phyloP scores from a whole-genome alignment of 345 rosid species.

The Lepidium sativum region DNA sequence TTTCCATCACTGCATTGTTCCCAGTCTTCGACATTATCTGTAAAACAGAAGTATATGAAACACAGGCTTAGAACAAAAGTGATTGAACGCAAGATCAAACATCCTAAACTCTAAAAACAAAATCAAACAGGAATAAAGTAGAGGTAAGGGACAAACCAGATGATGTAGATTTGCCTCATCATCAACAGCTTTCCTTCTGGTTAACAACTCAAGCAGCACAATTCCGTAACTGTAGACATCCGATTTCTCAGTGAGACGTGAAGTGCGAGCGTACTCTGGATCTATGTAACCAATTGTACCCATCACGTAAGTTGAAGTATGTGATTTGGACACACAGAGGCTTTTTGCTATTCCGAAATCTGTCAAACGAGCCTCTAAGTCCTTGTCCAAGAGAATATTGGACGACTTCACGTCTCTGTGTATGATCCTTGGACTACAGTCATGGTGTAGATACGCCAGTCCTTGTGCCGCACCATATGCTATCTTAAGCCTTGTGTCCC shows the following conservation, averaged over 20 bases:
- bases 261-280: conserved; percentile 95
- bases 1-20: conserved; percentile 80
- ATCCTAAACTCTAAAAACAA: neutral
- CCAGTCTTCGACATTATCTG: conserved; percentile 82
- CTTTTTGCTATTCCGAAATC: conserved; percentile 97
- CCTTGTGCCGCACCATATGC: conserved; percentile 96
- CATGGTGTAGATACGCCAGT: conserved; percentile 84
- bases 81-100: neutral
- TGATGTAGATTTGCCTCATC: conserved; percentile 88
- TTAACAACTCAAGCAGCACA: conserved; percentile 82
- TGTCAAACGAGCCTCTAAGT: conserved; percentile 85
- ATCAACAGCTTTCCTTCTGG: conserved; percentile 88
- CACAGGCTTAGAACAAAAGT: too few species aligned
- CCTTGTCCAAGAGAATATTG: conserved; percentile 79
- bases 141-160: conserved; percentile 44
- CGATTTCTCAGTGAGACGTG: conserved; percentile 85
- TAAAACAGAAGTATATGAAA: too few species aligned
- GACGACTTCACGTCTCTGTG: conserved; percentile 95
- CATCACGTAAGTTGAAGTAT: conserved; percentile 80
- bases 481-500: conserved; percentile 75
- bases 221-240: conserved; percentile 95
- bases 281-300: conserved; percentile 98
- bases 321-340: conserved; percentile 64
- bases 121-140: neutral
- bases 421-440: conserved; percentile 88